Base-by-base conservation (phyloP, 768 basidiomycete species). In the Fomitopsis serialis region DNA sequence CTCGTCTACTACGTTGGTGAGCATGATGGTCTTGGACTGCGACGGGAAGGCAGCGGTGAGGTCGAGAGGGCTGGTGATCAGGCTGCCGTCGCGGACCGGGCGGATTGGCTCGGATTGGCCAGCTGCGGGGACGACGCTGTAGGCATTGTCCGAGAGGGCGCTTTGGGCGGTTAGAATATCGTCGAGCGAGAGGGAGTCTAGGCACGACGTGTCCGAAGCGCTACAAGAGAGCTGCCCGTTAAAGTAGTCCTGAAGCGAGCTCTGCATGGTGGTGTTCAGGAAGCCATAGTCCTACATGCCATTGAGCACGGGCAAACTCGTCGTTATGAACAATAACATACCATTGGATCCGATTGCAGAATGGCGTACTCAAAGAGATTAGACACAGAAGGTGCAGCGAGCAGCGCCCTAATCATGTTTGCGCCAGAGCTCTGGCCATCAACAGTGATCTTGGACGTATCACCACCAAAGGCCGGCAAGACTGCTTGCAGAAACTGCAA, bases 281-380 rank as follows among this genome's bases (percentile, higher is more conserved):
- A 91, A 86, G 5, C 89, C 89, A 61, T 79, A 91, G 65, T 86
- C 77, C 89, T 90, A 55, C 3, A 43, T 24, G 49, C 42, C 6
- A 45, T 37, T 34, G 19, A 37, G 0, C 29, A 40, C 44, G 24
- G 12, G 23, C 23, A 21, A 32, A 21, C 22, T 25, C 11, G 23
- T 23, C 10, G n/a, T n/a, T n/a, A n/a, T 19, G 13, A 1, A 40
- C n/a, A 11, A 11, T 23, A 21, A 62, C 77, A 53, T 60, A 87
- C 89, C 81, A 94, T 89, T 2, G 92, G 88, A 62, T 94, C 93
- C 0, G 90, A 92, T 50, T 95, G 91, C 19, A 94, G 64, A 53
- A 92, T 91, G 0, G 84, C 89, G 48, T 79, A 85, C 53, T 78
- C 73, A 75, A 95, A 95, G 47, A 92, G 72, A 1, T 79, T 74